These are phyloP conservation scores for Smittium mucronatum DNA, from an alignment of 371 early-diverging fungal species.

Conservation along the genomic window DNA sequence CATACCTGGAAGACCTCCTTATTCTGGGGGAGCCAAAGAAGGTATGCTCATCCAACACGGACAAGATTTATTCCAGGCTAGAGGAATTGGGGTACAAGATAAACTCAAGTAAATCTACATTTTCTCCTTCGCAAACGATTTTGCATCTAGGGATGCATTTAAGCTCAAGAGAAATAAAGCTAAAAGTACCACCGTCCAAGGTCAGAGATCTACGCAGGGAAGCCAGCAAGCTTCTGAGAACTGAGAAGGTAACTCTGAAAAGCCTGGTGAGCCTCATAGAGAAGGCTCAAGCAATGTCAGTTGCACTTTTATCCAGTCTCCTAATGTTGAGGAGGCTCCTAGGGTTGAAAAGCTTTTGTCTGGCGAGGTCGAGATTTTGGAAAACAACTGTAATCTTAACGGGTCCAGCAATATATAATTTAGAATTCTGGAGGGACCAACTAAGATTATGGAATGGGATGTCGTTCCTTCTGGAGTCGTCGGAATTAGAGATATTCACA, in stretches of 20 bases:
- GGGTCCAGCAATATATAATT: neutral
- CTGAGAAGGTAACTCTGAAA: neutral
- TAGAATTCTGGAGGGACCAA: neutral
- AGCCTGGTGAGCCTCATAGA: conserved; percentile 15
- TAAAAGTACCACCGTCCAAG: neutral
- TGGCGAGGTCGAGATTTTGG: conserved; percentile 2
- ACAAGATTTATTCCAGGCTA: conserved; percentile 12
- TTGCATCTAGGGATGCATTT: neutral
- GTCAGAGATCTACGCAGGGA: neutral
- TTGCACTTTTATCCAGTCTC: neutral
- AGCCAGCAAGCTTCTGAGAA: neutral
- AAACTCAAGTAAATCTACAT: neutral
- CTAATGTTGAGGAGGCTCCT: neutral
- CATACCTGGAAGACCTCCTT: conserved; percentile 31
- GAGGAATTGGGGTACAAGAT: neutral
- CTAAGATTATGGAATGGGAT: neutral
- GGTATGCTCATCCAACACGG: conserved; percentile 11
- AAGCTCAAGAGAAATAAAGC: neutral
- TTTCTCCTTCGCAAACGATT: neutral
- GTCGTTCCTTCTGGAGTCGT: neutral
- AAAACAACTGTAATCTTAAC: neutral
- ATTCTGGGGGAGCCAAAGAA: conserved; percentile 13
- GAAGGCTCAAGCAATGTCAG: conserved; percentile 7
- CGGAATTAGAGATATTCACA: neutral
- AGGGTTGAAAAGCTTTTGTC: neutral